phyloP scores from a whole-genome alignment of 441 rosid species.

The Biscutella laevigata region DNA sequence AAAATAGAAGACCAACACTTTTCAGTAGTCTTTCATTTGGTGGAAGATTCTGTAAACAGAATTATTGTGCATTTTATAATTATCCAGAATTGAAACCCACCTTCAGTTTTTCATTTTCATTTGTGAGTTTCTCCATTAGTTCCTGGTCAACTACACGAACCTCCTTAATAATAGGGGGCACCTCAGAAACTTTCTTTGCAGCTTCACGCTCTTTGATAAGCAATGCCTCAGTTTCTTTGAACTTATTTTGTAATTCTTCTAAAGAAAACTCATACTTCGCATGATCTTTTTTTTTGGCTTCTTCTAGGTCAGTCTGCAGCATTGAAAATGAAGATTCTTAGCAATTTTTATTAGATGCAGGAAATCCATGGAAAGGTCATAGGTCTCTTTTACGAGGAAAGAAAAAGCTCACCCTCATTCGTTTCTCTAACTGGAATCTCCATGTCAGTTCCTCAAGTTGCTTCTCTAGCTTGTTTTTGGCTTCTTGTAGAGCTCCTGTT shows the following conservation, averaged over 20 bases:
- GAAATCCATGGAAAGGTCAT: not conserved
- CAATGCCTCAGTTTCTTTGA: slow-evolving; percentile 73
- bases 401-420: slow-evolving; percentile 48
- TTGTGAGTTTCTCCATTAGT: slow-evolving; percentile 44
- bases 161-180: slow-evolving; percentile 66
- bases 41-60: slow-evolving; percentile 2
- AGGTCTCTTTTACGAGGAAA: slow-evolving; percentile 2
- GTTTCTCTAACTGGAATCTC: slow-evolving; percentile 68
- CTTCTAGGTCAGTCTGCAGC: slow-evolving; percentile 76
- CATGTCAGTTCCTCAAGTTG: slow-evolving; percentile 83
- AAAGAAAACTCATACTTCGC: slow-evolving; percentile 71
- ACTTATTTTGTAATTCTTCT: slow-evolving; percentile 66
- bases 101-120: slow-evolving; percentile 65
- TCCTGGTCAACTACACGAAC: slow-evolving; percentile 66
- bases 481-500: slow-evolving; percentile 92
- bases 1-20: not conserved
- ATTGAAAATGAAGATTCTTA: slow-evolving; percentile 14
- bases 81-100: slow-evolving; percentile 9
- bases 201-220: slow-evolving; percentile 68
- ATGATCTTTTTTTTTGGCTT: slow-evolving; percentile 78
- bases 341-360: not conserved
- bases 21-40: not conserved
- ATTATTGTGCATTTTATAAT: not conserved
- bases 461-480: slow-evolving; percentile 76
- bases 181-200: slow-evolving; percentile 55